Conservation (phyloP, 768 basidiomycete genomes). For the Hypholoma fasciculare region DNA sequence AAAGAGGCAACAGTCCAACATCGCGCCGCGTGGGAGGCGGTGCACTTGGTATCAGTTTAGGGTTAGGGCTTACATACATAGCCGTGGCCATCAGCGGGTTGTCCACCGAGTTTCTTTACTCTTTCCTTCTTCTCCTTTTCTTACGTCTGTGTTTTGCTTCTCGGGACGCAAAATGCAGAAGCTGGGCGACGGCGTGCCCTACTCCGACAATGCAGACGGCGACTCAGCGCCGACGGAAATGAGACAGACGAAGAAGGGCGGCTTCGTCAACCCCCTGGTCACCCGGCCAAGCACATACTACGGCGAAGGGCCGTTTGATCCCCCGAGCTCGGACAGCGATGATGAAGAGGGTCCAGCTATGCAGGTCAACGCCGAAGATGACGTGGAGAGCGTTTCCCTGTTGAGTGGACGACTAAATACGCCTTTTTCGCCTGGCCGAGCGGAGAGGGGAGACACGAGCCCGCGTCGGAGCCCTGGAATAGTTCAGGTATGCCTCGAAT, state of each 20-base stretch:
- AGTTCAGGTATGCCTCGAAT: constrained; percentile 13
- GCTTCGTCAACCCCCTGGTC: constrained; percentile 22
- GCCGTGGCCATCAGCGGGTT: neutral
- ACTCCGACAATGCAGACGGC: constrained; percentile 11
- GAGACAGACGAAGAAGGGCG: constrained; percentile 20
- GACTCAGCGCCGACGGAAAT: constrained; percentile 19
- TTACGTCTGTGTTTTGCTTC: neutral
- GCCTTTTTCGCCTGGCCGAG: constrained; percentile 25
- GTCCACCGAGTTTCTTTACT: neutral
- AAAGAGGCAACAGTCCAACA: neutral
- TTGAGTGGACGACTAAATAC: constrained; percentile 15
- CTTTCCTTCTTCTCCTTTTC: neutral
- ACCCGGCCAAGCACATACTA: constrained; percentile 50
- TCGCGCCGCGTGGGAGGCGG: neutral
- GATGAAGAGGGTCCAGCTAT: constrained; percentile 42
- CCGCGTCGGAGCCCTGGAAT: constrained; percentile 15
- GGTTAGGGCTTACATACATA: constrained; percentile 15
- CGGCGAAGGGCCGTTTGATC: constrained; percentile 74
- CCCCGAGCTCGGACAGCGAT: constrained; percentile 81
- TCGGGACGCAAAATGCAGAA: constrained; percentile 14
- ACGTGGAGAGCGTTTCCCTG: constrained; percentile 19
- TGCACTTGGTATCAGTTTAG: constrained; percentile 1
- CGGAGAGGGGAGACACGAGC: constrained; percentile 29
- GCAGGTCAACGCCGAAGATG: constrained; percentile 17
- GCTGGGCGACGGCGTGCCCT: constrained; percentile 19